A percentile compares a stretch with the other conserved stretches of the same genome.
phyloP scores from a whole-genome alignment of 768 basidiomycete genomes.

The Tubosaeta sp. region DNA sequence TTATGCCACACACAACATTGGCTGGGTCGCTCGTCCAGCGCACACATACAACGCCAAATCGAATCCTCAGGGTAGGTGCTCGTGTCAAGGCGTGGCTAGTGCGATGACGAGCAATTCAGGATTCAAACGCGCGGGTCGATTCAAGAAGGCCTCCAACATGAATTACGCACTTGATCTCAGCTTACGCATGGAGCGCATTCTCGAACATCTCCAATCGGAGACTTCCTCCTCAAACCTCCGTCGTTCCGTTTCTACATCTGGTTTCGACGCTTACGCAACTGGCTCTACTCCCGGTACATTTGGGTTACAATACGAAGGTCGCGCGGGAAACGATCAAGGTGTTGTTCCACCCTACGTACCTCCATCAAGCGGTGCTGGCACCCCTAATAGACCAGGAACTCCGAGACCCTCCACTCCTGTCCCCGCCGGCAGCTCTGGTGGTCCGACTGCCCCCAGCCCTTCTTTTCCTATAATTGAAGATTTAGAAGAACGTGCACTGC shows the following conservation, averaged over 20 bases:
- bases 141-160: conserved; percentile 95
- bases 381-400: conserved; percentile 25
- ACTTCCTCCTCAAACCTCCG: conserved; percentile 19
- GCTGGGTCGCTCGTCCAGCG: conserved; percentile 56
- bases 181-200: conserved; percentile 32
- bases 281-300: conserved; percentile 40
- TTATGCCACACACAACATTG: conserved; percentile 55
- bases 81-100: conserved; percentile 33
- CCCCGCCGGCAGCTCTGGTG: conserved; percentile 3
- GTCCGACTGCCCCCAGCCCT: conserved; percentile 6
- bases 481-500: conserved; percentile 47
- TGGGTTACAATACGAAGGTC: conserved; percentile 65
- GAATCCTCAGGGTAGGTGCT: conserved; percentile 42
- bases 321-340: conserved; percentile 55
- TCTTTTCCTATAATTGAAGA: conserved; percentile 29
- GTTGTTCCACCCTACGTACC: conserved; percentile 21
- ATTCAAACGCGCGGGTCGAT: conserved; percentile 59
- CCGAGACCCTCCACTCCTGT: conserved; percentile 16
- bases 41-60: conserved; percentile 42
- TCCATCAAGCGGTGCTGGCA: conserved; percentile 20
- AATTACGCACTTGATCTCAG: conserved; percentile 64
- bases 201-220: conserved; percentile 28
- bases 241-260: conserved; percentile 21
- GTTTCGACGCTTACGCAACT: conserved; percentile 18
- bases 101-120: conserved; percentile 10